Evolutionary conservation across 176 grass and related monocot genomes (phyloP), one percentile per base, ranked within the genome.

Genomic region (Eragrostis nindensis): DNA sequence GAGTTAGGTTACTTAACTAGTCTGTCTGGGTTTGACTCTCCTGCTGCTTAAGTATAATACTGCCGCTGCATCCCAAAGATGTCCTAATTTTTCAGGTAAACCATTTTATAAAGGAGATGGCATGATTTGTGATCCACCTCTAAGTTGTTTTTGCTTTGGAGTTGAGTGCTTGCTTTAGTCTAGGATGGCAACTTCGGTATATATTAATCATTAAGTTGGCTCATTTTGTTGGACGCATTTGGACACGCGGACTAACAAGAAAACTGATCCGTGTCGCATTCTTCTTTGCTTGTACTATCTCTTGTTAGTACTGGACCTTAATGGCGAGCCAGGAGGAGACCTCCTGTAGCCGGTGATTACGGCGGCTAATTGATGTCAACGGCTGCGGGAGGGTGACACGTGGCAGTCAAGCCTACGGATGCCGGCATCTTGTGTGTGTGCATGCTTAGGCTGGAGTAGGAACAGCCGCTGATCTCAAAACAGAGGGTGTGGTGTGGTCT

Each of bases 21-120:
- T 72, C 14, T 47, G 27, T 49, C 14, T 72, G 56, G 66, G 56
- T 87, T 87, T 87, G 86, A 87, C 80, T 57, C 57, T 78, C 48
- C n/a, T 40, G 74, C n/a, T 27, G 74, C 74, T 26, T 64, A 59
- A 72, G 73, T 78, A 56, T 83, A 83, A 78, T 63, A 81, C 48
- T 59, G 21, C 10, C 24, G 16, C 30, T 13, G 8, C 53, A 36
- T 13, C 9, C 36, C 0, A 70, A 55, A 62, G 24, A 19, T 66
- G 76, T 80, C 68, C 76, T 79, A 80, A 46, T 73, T 79, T 47
- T 53, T 64, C 83, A 79, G 46, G 75, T 79, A 24, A 78, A 66
- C 45, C 48, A 50, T 12, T 71, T 53, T 86, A 26, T 73, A 72
- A 79, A 62, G 42, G 6, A 46, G 49, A 18, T 62, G 30, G 24